Percentiles rank a stretch among this genome's conserved stretches.
Conservation (phyloP, 108 stramenopile genomes). For the Ochromonas danica region DNA sequence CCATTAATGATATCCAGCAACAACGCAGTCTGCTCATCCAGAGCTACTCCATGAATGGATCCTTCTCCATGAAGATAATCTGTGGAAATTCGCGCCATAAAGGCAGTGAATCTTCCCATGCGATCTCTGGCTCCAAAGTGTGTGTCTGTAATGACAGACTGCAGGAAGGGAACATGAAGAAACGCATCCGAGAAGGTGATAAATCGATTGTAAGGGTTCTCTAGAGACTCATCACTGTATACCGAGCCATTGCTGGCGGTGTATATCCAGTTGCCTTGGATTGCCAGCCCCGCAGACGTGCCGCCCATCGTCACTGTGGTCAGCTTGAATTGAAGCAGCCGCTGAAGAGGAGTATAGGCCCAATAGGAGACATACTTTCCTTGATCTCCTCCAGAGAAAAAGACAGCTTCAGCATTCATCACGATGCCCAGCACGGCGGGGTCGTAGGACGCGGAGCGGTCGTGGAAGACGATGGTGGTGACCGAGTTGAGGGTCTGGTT, state of each 20-base stretch:
- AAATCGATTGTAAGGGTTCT: slow-evolving; percentile 29
- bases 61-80: background rate
- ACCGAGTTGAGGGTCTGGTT: slow-evolving; percentile 3
- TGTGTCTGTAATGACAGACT: slow-evolving; percentile 30
- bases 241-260: background rate
- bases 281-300: slow-evolving; percentile 34
- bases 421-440: background rate
- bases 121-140: slow-evolving; percentile 23
- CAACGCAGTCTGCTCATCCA: slow-evolving; percentile 28
- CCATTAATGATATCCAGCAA: slow-evolving; percentile 26
- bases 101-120: slow-evolving; percentile 20
- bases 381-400: slow-evolving; percentile 36
- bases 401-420: slow-evolving; percentile 17
- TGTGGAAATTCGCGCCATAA: slow-evolving; percentile 15
- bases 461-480: slow-evolving; percentile 7
- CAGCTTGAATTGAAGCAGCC: slow-evolving; percentile 9
- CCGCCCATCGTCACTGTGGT: background rate
- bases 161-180: slow-evolving; percentile 27
- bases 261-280: slow-evolving; percentile 34
- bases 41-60: background rate
- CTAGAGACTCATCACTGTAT: slow-evolving; percentile 12
- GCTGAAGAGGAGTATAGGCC: background rate
- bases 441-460: slow-evolving; percentile 7
- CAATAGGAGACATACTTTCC: slow-evolving; percentile 10
- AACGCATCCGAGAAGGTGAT: background rate